Base-by-base conservation (phyloP, 2,329 filamentous ascomycete genomes). In the Chrysoporthe puriensis region DNA sequence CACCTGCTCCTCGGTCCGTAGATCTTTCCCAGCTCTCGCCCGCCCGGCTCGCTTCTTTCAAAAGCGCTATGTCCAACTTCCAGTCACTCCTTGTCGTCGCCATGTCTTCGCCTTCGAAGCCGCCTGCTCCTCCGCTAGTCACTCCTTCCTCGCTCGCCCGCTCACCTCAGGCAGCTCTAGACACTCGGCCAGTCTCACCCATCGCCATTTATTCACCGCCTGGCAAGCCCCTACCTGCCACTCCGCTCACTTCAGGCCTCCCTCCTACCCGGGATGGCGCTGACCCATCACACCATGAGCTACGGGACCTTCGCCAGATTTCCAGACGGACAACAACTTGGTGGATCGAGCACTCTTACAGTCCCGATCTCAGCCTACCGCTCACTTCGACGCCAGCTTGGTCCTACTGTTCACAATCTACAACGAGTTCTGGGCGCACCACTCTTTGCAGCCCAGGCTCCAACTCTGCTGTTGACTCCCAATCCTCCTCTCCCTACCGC, bases 21-120 rank as follows among this genome's bases (percentile, higher is more conserved):
- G 62, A 54, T 56, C 62, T 56, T 50, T 8, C 62, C n/a, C n/a
- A 63, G 18, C 36, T 56, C 34, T 63, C 62, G 46, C 48, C 62
- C 36, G 21, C 43, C 18, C 34, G 34, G n/a, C 59, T 61, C 14
- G 59, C 59, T 34, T 44, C 59, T 34, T 61, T 61, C 59, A 46
- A 34, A 26, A n/a, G 7, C 7, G 59, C 59, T 26, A 61, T 61
- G 59, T 16, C 59, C 26, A 61, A 48, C 26, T 61, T 61, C n/a
- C 42, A 46, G 21, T 44, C 59, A 18, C 42, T 61, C 40, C 40
- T 61, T 44, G 58, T 34, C 21, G 34, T 13, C 16, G 42, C 58
- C 58, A 48, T 61, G 58, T 43, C 58, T 32, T 44, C 52, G 7
- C 52, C 52, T 57, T 57, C 52, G 4, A 61, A 16, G 18, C 4